Percentiles rank a stretch among this genome's conserved stretches.
These are phyloP conservation scores for Mycena alexandri DNA, from an alignment of 768 basidiomycete genomes.

Conservation along the genomic window DNA sequence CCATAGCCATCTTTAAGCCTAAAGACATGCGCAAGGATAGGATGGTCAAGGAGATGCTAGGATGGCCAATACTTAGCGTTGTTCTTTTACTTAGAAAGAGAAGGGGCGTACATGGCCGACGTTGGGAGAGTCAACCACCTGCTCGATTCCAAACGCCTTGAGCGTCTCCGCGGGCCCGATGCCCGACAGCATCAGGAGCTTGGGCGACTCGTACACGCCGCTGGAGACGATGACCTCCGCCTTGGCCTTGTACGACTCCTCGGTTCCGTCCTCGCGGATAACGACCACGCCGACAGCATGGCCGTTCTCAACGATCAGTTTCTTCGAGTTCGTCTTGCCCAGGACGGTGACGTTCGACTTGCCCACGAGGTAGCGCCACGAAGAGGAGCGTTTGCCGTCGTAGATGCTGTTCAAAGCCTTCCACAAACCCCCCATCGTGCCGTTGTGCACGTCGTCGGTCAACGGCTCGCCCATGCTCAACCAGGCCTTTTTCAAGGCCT, in stretches of 20 bases:
- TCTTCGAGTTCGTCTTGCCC: conserved; percentile 33
- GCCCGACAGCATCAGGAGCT: conserved; percentile 28
- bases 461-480: conserved; percentile 28
- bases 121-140: conserved; percentile 29
- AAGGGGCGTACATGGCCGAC: too few species aligned
- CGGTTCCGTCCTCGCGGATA: conserved; percentile 35
- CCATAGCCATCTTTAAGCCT: conserved; percentile 34
- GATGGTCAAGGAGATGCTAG: conserved; percentile 32
- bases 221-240: conserved; percentile 28
- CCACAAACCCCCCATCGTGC: conserved; percentile 32
- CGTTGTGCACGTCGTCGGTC: conserved; percentile 31
- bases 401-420: conserved; percentile 33
- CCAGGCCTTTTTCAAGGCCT: conserved; percentile 30
- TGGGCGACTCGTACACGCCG: conserved; percentile 34
- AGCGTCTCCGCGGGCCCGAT: conserved; percentile 34
- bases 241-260: conserved; percentile 33
- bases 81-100: too few species aligned
- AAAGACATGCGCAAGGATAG: conserved; percentile 31
- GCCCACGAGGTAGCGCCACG: conserved; percentile 32
- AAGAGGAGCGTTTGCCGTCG: conserved; percentile 30
- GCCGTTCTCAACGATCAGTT: conserved; percentile 32
- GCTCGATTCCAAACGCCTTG: conserved; percentile 21
- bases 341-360: conserved; percentile 31
- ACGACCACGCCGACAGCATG: conserved; percentile 32
- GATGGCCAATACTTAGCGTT: too few species aligned